Percentiles rank a stretch among this genome's conserved stretches.
Evolutionary conservation across 192 early-diverging fungal species (phyloP).

Genomic region (Phlyctochytrium arcticum): DNA sequence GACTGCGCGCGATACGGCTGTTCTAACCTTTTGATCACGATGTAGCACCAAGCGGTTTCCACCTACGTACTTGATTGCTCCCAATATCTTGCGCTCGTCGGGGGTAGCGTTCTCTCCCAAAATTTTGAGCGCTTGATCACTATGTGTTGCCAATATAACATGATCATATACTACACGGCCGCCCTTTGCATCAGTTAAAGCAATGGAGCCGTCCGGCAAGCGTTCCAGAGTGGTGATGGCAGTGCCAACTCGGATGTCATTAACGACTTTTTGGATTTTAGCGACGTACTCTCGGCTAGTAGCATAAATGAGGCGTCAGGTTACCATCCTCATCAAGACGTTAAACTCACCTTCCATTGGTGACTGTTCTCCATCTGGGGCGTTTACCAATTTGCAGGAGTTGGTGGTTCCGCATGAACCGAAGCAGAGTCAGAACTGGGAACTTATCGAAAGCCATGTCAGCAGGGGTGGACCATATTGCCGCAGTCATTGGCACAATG

Average conservation of each 20-base stretch:
- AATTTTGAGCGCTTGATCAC: slow-evolving; percentile 52
- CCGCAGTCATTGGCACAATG: slow-evolving; percentile 62
- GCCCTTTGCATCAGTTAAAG: slow-evolving; percentile 35
- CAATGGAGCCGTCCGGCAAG: slow-evolving; percentile 5
- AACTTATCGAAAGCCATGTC: slow-evolving; percentile 52
- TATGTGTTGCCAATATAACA: slow-evolving; percentile 57
- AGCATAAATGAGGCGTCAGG: neutral
- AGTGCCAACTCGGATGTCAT: slow-evolving; percentile 36
- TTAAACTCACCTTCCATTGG: slow-evolving; percentile 39
- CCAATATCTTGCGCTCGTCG: slow-evolving; percentile 46
- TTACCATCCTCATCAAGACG: neutral
- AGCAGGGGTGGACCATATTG: slow-evolving; percentile 62
- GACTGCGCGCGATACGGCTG: neutral
- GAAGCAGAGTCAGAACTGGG: slow-evolving; percentile 57
- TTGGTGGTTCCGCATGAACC: slow-evolving; percentile 62
- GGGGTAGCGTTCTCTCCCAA: slow-evolving; percentile 48
- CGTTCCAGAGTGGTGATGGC: slow-evolving; percentile 32
- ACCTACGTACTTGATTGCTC: slow-evolving; percentile 38
- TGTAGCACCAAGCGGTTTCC: slow-evolving; percentile 57
- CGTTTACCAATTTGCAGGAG: slow-evolving; percentile 49
- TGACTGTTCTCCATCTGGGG: slow-evolving; percentile 58
- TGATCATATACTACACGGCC: slow-evolving; percentile 44
- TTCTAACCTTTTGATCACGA: slow-evolving; percentile 37
- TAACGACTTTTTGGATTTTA: slow-evolving; percentile 28
- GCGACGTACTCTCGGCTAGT: slow-evolving; percentile 40